Conservation (phyloP, 805 yeast species). For the Ogataea thermomethanolica region DNA sequence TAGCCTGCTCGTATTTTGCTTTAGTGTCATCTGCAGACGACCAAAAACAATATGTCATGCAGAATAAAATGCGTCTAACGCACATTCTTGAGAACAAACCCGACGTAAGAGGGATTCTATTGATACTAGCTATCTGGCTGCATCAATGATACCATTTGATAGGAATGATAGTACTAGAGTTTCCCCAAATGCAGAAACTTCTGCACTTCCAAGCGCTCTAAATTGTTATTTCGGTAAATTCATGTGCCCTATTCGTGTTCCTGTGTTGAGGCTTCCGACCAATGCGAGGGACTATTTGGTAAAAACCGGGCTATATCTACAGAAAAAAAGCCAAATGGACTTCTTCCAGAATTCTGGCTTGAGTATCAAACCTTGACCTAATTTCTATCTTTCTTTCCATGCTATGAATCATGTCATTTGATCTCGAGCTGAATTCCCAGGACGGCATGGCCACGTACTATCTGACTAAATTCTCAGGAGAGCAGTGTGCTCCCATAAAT, state of each 20-base stretch:
- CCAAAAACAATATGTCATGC: not conserved
- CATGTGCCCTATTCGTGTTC: too few species aligned
- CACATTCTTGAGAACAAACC: too few species aligned
- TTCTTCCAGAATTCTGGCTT: not conserved
- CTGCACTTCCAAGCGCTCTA: too few species aligned
- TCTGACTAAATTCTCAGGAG: not conserved
- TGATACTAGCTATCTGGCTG: too few species aligned
- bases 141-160: too few species aligned
- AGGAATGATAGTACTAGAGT: too few species aligned
- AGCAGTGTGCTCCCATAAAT: not conserved
- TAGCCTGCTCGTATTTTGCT: not conserved
- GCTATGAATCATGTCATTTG: conserved; percentile 12
- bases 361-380: not conserved
- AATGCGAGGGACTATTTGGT: too few species aligned
- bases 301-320: not conserved
- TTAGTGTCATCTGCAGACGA: not conserved
- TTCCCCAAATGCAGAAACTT: too few species aligned
- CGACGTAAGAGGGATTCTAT: too few species aligned
- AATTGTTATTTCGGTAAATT: too few species aligned
- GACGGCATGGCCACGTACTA: conserved; percentile 1
- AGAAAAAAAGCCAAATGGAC: not conserved
- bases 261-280: too few species aligned
- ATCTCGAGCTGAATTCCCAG: conserved; percentile 6
- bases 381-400: not conserved
- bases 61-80: too few species aligned